phyloP scores from a whole-genome alignment of 129 eudicot species.

The Apium graveolens region DNA sequence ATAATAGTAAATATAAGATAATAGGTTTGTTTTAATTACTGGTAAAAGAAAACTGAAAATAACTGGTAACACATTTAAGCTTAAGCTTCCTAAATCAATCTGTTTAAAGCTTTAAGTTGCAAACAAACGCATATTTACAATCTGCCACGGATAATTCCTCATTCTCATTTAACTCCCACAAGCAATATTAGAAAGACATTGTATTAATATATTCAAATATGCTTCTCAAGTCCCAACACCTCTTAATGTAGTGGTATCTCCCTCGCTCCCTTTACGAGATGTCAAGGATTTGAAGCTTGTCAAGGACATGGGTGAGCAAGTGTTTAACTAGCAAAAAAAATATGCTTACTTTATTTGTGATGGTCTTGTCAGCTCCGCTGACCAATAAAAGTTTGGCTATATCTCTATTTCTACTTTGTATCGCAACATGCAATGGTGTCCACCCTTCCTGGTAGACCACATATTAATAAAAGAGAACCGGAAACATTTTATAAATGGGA shows the following conservation, averaged over 20 bases:
- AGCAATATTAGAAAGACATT: not conserved
- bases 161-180: not conserved
- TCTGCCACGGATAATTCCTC: not conserved
- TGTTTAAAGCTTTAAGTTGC: not conserved
- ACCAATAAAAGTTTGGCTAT: slow-evolving; percentile 62
- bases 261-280: too few species aligned
- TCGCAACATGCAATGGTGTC: slow-evolving; percentile 89
- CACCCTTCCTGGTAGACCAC: slow-evolving; percentile 66
- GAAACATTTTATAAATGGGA: not conserved
- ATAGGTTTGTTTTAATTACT: not conserved
- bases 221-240: too few species aligned
- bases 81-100: not conserved
- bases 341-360: slow-evolving; percentile 52
- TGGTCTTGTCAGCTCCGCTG: slow-evolving; percentile 74
- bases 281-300: too few species aligned
- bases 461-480: slow-evolving; percentile 9
- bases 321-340: too few species aligned
- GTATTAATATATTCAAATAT: not conserved
- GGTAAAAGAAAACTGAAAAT: not conserved
- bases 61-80: not conserved
- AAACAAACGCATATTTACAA: not conserved
- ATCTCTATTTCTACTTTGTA: slow-evolving; percentile 81
- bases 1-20: not conserved
- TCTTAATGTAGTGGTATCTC: too few species aligned
- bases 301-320: too few species aligned